Percentiles rank a stretch among this genome's conserved stretches.
Conservation (phyloP, 1,139 yeast species). For the Yamadazyma triangularis region DNA sequence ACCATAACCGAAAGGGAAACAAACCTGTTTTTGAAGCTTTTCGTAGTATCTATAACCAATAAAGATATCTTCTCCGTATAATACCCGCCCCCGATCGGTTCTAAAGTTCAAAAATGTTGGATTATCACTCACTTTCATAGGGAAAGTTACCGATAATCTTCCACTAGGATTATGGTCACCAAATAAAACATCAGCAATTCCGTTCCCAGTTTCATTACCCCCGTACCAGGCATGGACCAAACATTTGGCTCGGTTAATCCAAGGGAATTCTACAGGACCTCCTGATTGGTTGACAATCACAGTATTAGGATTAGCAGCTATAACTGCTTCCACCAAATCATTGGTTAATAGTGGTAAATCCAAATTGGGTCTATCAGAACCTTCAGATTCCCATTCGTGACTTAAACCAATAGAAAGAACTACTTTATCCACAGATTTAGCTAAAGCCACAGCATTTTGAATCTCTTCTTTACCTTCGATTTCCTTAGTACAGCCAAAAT, state of each 20-base stretch:
- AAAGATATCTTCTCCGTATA: constrained; percentile 54
- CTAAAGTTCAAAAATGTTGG: constrained; percentile 42
- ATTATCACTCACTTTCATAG: constrained; percentile 33
- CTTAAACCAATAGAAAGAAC: constrained; percentile 36
- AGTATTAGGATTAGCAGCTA: constrained; percentile 46
- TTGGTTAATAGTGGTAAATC: constrained; percentile 45
- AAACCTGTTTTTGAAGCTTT: constrained; percentile 38
- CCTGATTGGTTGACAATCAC: constrained; percentile 58
- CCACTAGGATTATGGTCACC: constrained; percentile 27
- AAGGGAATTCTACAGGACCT: constrained; percentile 60
- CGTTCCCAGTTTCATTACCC: constrained; percentile 24
- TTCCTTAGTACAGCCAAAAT: constrained; percentile 20
- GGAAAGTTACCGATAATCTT: constrained; percentile 38
- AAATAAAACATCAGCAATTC: constrained; percentile 21
- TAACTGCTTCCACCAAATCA: constrained; percentile 41
- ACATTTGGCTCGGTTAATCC: constrained; percentile 44
- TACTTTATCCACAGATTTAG: constrained; percentile 32
- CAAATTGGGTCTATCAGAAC: constrained; percentile 28
- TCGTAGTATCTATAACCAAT: constrained; percentile 62
- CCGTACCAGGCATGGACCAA: constrained; percentile 49
- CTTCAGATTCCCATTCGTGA: constrained; percentile 35
- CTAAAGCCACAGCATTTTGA: constrained; percentile 20
- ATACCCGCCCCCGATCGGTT: constrained; percentile 43
- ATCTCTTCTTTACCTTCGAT: constrained; percentile 20
- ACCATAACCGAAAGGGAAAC: constrained; percentile 61